These are phyloP conservation scores for Trichocladium uniseriatum DNA, from an alignment of 495 filamentous ascomycete species.

Conservation along the genomic window DNA sequence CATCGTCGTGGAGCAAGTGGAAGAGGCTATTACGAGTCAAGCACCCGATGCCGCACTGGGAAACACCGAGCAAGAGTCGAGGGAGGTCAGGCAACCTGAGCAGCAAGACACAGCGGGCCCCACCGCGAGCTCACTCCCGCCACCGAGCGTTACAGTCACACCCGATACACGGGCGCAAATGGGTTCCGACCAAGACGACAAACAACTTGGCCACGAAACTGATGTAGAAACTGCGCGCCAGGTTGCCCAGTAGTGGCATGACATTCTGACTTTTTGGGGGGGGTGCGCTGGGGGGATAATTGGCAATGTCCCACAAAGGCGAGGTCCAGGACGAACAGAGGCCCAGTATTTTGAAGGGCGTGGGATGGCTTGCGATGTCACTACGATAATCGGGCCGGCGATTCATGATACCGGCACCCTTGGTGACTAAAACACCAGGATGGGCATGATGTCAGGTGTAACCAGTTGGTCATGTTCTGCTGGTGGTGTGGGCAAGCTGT, in stretches of 20 bases:
- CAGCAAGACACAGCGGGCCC: not conserved
- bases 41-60: not conserved
- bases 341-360: too few relatives aligned
- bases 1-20: constrained; percentile 1
- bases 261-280: not conserved
- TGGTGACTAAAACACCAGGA: too few relatives aligned
- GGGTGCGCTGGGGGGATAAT: too few relatives aligned
- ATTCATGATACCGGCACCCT: not conserved
- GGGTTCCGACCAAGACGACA: constrained; percentile 25
- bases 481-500: not conserved
- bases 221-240: constrained; percentile 21
- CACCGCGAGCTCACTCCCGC: not conserved
- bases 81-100: not conserved
- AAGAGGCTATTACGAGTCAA: not conserved
- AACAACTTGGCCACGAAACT: constrained; percentile 30
- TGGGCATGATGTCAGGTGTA: not conserved
- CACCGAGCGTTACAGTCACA: constrained; percentile 32
- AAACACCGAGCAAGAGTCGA: not conserved
- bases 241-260: constrained; percentile 26
- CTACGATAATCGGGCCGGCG: too few relatives aligned
- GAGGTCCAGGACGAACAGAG: too few relatives aligned
- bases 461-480: not conserved
- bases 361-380: too few relatives aligned
- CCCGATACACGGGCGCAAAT: constrained; percentile 30
- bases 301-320: not conserved